Base-by-base conservation (phyloP, 495 filamentous ascomycete species). In the Mycothermus thermophilus region DNA sequence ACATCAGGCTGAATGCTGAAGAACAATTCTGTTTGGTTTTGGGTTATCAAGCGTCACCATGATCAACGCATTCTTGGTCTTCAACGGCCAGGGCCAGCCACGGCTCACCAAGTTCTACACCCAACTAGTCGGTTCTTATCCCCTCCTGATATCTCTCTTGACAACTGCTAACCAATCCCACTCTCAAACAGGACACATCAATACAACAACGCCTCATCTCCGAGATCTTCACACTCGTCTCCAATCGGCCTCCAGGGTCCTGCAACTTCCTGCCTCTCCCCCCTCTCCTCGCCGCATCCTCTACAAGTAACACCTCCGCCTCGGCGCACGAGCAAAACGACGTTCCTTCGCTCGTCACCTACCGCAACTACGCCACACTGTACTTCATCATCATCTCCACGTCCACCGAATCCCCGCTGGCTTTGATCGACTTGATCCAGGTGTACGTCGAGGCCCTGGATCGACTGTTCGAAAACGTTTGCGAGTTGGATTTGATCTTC, bases 21-120 rank as follows among this genome's bases (percentile, higher is more conserved):
- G n/a, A n/a, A n/a, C n/a, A n/a, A n/a, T n/a, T n/a, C n/a, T n/a
- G n/a, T n/a, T n/a, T n/a, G n/a, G n/a, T n/a, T n/a, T n/a, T n/a
- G n/a, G n/a, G n/a, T n/a, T n/a, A n/a, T n/a, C n/a, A n/a, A n/a
- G n/a, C 26, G 24, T 25, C 36, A 23, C 32, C 38, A 97, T 99
- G 90, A 96, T 99, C 62, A 99, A 95, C 71, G 90, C 90, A 22
- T 84, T 99, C 32, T 71, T 99, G 26, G 86, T 99, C 52, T 99
- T 99, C 71, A 99, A 99, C 56, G 93, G 94, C 58, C 81, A 82
- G 39, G 90, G 90, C 41, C 86, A 96, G 52, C 88, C 90, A 11
- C 80, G 90, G 21, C 72, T 99, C 39, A 96, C 88, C 40, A 96
- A 95, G 51, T 99, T 99, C 69, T 99, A 99, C 58, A 94, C 90